Evolutionary conservation across 1,284 basidiomycete species (phyloP).

Genomic region (Hemileia vastatrix): DNA sequence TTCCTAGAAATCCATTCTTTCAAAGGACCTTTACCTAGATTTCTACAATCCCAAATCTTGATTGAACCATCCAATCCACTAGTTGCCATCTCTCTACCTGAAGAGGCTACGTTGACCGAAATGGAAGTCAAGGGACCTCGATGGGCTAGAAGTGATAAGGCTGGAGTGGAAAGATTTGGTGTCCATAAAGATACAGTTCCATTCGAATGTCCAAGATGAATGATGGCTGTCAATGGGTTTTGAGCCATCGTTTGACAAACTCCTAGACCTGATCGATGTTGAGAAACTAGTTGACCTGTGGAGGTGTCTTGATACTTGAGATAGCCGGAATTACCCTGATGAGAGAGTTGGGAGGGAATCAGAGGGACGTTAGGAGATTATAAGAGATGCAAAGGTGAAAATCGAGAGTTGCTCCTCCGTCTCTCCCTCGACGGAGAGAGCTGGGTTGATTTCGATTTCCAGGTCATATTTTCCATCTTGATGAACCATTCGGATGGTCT

Average conservation of each 20-base stretch:
- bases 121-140: constrained; percentile 73
- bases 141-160: constrained; percentile 82
- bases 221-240: constrained; percentile 83
- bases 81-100: constrained; percentile 81
- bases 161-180: constrained; percentile 80
- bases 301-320: constrained; percentile 96
- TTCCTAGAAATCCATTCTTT: constrained; percentile 66
- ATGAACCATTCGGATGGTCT: neutral
- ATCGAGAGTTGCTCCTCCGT: neutral
- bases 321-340: constrained; percentile 71
- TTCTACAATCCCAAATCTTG: constrained; percentile 89
- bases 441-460: neutral
- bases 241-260: constrained; percentile 78
- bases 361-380: constrained; percentile 1
- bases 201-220: constrained; percentile 86
- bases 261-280: constrained; percentile 84
- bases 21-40: constrained; percentile 72
- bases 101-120: constrained; percentile 62
- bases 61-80: constrained; percentile 76
- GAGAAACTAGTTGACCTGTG: constrained; percentile 73
- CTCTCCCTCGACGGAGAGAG: too few species aligned
- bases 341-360: neutral
- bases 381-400: too few species aligned
- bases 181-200: constrained; percentile 86
- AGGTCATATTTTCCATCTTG: neutral